Conservation (phyloP, 768 basidiomycete genomes). For the Xerocomellus amylosporus region DNA sequence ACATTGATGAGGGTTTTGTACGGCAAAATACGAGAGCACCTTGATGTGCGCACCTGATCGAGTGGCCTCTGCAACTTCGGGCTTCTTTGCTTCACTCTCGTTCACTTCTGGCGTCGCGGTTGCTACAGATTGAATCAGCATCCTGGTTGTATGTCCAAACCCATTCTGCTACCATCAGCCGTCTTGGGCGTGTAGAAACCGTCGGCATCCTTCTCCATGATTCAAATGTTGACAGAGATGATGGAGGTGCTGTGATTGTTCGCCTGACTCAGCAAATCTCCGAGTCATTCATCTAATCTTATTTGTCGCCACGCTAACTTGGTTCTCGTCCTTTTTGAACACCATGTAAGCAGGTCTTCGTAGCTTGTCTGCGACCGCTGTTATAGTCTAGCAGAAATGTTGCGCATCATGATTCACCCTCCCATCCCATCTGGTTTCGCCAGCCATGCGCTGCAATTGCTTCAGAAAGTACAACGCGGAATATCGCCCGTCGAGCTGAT, state of each 20-base stretch:
- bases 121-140: slow-evolving; percentile 14
- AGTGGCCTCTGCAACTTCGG: slow-evolving; percentile 18
- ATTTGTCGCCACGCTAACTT: background rate
- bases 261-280: slow-evolving; percentile 25
- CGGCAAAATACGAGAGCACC: background rate
- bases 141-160: background rate
- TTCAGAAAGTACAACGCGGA: slow-evolving; percentile 43
- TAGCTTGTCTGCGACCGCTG: background rate
- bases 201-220: slow-evolving; percentile 74
- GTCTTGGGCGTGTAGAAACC: slow-evolving; percentile 66
- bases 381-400: background rate
- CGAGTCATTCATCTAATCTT: slow-evolving; percentile 19
- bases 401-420: slow-evolving; percentile 5
- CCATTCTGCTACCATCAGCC: slow-evolving; percentile 37
- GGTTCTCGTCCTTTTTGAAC: background rate
- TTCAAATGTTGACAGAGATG: slow-evolving; percentile 16
- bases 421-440: slow-evolving; percentile 17
- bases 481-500: slow-evolving; percentile 55
- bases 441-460: slow-evolving; percentile 16
- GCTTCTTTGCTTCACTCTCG: slow-evolving; percentile 25
- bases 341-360: background rate
- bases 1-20: background rate
- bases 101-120: slow-evolving; percentile 26
- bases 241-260: background rate
- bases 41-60: slow-evolving; percentile 21